These are phyloP conservation scores for Zizania palustris DNA, from an alignment of 202 grass and related monocot species.

Conservation along the genomic window DNA sequence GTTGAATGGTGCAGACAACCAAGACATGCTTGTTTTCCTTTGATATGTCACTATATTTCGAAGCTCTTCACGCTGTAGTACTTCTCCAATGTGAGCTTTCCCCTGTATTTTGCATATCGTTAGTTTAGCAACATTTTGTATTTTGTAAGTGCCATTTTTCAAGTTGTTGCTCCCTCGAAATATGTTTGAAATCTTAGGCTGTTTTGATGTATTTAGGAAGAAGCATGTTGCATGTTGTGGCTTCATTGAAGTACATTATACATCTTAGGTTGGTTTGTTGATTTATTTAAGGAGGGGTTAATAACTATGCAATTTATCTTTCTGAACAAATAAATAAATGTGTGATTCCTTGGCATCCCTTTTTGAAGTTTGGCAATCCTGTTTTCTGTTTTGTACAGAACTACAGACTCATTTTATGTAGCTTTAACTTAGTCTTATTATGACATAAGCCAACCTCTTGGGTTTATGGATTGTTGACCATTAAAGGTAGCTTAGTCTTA, in stretches of 20 bases:
- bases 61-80: conserved; percentile 86
- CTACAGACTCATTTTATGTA: neutral
- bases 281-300: neutral
- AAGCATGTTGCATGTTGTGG: neutral
- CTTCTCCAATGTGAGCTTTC: conserved; percentile 69
- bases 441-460: conserved; percentile 20
- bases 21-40: conserved; percentile 53
- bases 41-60: conserved; percentile 57
- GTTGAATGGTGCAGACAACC: conserved; percentile 52
- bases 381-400: neutral
- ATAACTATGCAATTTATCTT: neutral
- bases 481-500: conserved; percentile 37
- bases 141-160: conserved; percentile 27
- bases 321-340: neutral
- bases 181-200: conserved; percentile 32
- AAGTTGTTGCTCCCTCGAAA: conserved; percentile 9
- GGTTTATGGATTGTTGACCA: conserved; percentile 17
- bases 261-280: neutral
- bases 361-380: conserved; percentile 9
- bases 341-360: neutral
- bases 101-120: conserved; percentile 16
- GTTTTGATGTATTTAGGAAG: conserved; percentile 24
- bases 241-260: neutral
- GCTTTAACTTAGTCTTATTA: conserved; percentile 17
- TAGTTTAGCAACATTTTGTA: conserved; percentile 32